phyloP scores from a whole-genome alignment of 2,329 filamentous ascomycete genomes.

The Aspergillus viridinutans region DNA sequence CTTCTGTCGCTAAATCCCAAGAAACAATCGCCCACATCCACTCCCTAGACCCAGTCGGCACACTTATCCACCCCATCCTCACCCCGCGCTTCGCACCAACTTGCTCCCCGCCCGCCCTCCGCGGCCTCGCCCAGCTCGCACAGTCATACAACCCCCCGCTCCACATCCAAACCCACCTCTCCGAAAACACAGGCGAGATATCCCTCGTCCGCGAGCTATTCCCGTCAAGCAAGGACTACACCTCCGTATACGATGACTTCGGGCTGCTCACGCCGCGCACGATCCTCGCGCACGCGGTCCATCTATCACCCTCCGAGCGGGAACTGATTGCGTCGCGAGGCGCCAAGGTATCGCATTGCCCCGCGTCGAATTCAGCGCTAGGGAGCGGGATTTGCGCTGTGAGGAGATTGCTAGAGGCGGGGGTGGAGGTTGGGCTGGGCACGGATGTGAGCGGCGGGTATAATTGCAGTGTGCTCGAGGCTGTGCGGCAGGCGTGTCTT shows the following conservation, averaged over 20 bases:
- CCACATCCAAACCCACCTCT: conserved; percentile 78
- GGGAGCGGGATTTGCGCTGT: conserved; percentile 76
- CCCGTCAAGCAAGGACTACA: conserved; percentile 61
- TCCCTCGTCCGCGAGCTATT: conserved; percentile 67
- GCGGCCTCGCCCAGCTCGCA: conserved; percentile 61
- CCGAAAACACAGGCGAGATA: conserved; percentile 74
- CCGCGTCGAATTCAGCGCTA: conserved; percentile 77
- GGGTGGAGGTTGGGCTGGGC: conserved; percentile 76
- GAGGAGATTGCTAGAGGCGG: conserved; percentile 66
- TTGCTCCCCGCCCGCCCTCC: conserved; percentile 54
- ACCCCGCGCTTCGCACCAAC: conserved; percentile 63
- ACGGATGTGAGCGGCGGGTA: conserved; percentile 92
- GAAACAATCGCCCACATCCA: conserved; percentile 63
- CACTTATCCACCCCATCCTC: conserved; percentile 70
- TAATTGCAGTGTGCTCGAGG: conserved; percentile 73
- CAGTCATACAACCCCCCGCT: conserved; percentile 56
- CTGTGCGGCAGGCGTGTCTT: conserved; percentile 74
- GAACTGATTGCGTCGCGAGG: conserved; percentile 57
- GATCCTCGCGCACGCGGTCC: conserved; percentile 80
- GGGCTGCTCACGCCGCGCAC: conserved; percentile 68
- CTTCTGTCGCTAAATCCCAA: conserved; percentile 54
- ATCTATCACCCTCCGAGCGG: conserved; percentile 66
- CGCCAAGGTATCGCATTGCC: conserved; percentile 76
- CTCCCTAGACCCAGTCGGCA: conserved; percentile 36
- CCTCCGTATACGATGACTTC: conserved; percentile 70